Evolutionary conservation across 2,329 filamentous ascomycete species (phyloP).

Genomic region (Chaetothyriales sp.): DNA sequence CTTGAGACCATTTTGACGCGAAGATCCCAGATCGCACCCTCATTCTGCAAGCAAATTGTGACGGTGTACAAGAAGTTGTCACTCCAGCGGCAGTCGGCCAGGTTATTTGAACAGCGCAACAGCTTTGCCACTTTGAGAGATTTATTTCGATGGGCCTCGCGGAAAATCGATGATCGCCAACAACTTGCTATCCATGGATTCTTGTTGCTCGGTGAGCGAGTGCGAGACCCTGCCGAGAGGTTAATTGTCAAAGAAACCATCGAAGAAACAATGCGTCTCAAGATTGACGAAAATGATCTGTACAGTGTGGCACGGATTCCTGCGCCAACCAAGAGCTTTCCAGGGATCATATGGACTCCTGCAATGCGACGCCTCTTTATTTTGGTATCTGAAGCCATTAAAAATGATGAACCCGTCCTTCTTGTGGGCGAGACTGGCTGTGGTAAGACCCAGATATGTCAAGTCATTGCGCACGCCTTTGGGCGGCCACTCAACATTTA

Average conservation of each 20-base stretch:
- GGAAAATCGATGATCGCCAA: slow-evolving; percentile 70
- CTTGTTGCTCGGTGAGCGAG: slow-evolving; percentile 88
- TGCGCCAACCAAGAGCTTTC: slow-evolving; percentile 19
- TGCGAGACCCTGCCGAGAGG: slow-evolving; percentile 79
- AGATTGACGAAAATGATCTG: slow-evolving; percentile 56
- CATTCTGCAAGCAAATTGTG: slow-evolving; percentile 82
- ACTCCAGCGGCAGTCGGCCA: slow-evolving; percentile 69
- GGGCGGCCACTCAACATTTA: slow-evolving; percentile 67
- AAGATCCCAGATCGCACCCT: slow-evolving; percentile 75
- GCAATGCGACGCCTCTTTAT: slow-evolving; percentile 88
- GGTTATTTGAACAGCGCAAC: slow-evolving; percentile 92
- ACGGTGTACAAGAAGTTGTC: slow-evolving; percentile 88
- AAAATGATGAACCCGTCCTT: slow-evolving; percentile 83
- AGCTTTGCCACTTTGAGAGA: slow-evolving; percentile 94
- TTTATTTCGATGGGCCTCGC: slow-evolving; percentile 84
- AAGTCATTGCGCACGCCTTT: slow-evolving; percentile 72
- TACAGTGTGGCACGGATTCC: slow-evolving; percentile 40
- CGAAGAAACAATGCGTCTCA: slow-evolving; percentile 77
- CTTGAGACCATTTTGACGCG: slow-evolving; percentile 81
- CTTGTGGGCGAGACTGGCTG: slow-evolving; percentile 94
- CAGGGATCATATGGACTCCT: slow-evolving; percentile 70
- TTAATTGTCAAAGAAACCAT: slow-evolving; percentile 73
- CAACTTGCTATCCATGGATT: slow-evolving; percentile 85
- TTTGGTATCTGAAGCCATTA: slow-evolving; percentile 70
- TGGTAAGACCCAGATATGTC: slow-evolving; percentile 92